A percentile compares a stretch with the other conserved stretches of the same genome.
These are phyloP conservation scores for Botrytis paeoniae DNA, from an alignment of 2,329 filamentous ascomycete genomes.

Conservation along the genomic window DNA sequence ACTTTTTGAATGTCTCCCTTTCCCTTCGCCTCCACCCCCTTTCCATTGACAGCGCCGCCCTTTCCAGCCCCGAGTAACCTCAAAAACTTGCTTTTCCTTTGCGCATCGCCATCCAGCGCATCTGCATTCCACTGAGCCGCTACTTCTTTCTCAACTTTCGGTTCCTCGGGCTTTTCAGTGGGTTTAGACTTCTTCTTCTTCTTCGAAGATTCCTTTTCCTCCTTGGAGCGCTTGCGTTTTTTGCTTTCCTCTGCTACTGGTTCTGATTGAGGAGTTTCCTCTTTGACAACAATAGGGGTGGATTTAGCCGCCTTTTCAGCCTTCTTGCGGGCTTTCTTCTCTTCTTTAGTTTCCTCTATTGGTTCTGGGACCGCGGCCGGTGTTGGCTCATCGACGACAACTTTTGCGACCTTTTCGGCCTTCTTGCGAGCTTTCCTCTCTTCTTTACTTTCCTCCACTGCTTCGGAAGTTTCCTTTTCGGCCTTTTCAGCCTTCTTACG, in stretches of 20 bases:
- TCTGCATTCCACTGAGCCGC: slow-evolving; percentile 19
- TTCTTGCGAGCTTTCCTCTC: slow-evolving; percentile 19
- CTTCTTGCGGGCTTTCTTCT: slow-evolving; percentile 18
- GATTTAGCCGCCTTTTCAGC: slow-evolving; percentile 19
- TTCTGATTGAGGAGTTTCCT: slow-evolving; percentile 5
- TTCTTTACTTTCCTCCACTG: neutral
- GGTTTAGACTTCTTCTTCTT: slow-evolving; percentile 21
- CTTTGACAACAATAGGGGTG: slow-evolving; percentile 1
- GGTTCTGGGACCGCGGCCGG: neutral
- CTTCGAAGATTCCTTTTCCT: slow-evolving; percentile 21
- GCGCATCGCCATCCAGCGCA: slow-evolving; percentile 34
- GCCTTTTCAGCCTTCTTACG: slow-evolving; percentile 3
- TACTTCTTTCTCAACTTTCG: slow-evolving; percentile 9
- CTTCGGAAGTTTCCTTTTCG: neutral
- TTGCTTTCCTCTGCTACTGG: slow-evolving; percentile 10
- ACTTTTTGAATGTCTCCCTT: slow-evolving; percentile 31
- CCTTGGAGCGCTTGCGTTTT: slow-evolving; percentile 22
- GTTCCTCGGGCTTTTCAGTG: neutral
- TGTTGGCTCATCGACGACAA: slow-evolving; percentile 6
- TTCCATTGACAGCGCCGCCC: slow-evolving; percentile 6
- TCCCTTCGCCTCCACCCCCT: slow-evolving; percentile 18
- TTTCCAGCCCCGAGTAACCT: slow-evolving; percentile 38
- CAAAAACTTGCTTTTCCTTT: slow-evolving; percentile 39
- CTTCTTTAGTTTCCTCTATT: neutral
- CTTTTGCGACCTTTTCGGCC: slow-evolving; percentile 19